Percentiles rank a stretch among this genome's conserved stretches.
Evolutionary conservation across 2,329 filamentous ascomycete genomes (phyloP).

Genomic region (Exophiala phaeomuriformis): DNA sequence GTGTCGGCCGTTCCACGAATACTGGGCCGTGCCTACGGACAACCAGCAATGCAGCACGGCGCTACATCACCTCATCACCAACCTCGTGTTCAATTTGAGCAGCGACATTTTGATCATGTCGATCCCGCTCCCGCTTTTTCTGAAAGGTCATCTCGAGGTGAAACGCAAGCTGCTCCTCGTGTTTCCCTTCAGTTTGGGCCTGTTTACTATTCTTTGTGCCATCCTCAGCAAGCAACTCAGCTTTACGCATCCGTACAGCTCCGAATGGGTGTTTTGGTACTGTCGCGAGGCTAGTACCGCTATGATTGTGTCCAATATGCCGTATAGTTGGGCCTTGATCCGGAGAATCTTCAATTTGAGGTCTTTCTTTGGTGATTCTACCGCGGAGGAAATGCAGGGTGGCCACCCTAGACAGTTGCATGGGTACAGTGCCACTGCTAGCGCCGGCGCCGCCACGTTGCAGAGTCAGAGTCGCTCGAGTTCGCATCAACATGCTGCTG

Average conservation of each 20-base stretch:
- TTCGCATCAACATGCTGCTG: too few species aligned
- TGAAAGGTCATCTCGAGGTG: constrained; percentile 36
- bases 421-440: constrained; percentile 16
- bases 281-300: constrained; percentile 54
- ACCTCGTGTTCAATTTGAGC: constrained; percentile 43
- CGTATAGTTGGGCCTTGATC: constrained; percentile 53
- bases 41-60: constrained; percentile 42
- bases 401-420: constrained; percentile 12
- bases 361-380: constrained; percentile 29
- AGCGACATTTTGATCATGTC: constrained; percentile 42
- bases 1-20: constrained; percentile 48
- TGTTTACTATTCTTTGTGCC: constrained; percentile 51
- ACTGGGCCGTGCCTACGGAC: constrained; percentile 46
- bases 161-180: constrained; percentile 49
- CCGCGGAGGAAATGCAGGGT: constrained; percentile 11
- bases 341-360: constrained; percentile 40
- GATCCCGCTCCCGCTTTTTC: constrained; percentile 43
- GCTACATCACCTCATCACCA: constrained; percentile 43
- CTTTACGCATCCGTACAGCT: constrained; percentile 50
- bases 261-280: constrained; percentile 54
- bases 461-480: not conserved
- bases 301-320: constrained; percentile 54
- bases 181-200: constrained; percentile 50
- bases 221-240: constrained; percentile 57
- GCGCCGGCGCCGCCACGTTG: constrained; percentile 9